Evolutionary conservation across 2,329 filamentous ascomycete genomes (phyloP).

Genomic region (Torrubiella hemipterigena): DNA sequence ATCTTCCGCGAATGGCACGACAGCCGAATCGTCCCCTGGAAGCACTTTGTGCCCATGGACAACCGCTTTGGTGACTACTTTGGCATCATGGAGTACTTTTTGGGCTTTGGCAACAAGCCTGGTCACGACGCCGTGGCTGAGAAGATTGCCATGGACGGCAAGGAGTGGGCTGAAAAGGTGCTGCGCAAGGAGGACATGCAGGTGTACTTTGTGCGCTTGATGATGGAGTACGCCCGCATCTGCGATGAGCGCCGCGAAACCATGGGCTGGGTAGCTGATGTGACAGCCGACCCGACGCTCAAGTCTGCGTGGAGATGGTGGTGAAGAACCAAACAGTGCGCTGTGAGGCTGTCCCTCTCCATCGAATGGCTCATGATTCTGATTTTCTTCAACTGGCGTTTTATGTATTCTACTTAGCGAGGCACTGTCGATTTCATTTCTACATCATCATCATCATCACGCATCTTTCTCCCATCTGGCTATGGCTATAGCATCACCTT

Average conservation of each 20-base stretch:
- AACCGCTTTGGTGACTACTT: conserved; percentile 61
- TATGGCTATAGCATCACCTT: too few relatives aligned
- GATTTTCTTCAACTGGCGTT: too few relatives aligned
- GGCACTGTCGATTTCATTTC: too few relatives aligned
- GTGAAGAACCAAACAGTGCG: too few relatives aligned
- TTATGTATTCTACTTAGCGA: too few relatives aligned
- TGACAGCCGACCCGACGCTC: conserved; percentile 22
- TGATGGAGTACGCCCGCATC: conserved; percentile 51
- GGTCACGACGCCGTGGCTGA: conserved; percentile 46
- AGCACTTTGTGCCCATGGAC: conserved; percentile 73
- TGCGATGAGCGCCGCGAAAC: conserved; percentile 36
- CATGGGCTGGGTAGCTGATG: conserved; percentile 44
- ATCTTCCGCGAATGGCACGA: conserved; percentile 77
- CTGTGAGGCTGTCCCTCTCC: background rate
- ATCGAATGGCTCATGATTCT: background rate
- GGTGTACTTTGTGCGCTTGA: conserved; percentile 53
- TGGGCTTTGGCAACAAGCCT: conserved; percentile 39
- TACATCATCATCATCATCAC: too few relatives aligned
- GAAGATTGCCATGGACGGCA: conserved; percentile 53
- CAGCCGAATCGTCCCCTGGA: conserved; percentile 60
- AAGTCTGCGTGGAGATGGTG: conserved; percentile 17
- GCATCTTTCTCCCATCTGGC: too few relatives aligned
- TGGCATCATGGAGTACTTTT: conserved; percentile 62
- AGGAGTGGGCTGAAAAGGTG: conserved; percentile 56
- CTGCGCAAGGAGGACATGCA: conserved; percentile 63